Percentiles rank a stretch among this genome's conserved stretches.
phyloP scores from a whole-genome alignment of 495 filamentous ascomycete species.

The Daldinia concentrica region DNA sequence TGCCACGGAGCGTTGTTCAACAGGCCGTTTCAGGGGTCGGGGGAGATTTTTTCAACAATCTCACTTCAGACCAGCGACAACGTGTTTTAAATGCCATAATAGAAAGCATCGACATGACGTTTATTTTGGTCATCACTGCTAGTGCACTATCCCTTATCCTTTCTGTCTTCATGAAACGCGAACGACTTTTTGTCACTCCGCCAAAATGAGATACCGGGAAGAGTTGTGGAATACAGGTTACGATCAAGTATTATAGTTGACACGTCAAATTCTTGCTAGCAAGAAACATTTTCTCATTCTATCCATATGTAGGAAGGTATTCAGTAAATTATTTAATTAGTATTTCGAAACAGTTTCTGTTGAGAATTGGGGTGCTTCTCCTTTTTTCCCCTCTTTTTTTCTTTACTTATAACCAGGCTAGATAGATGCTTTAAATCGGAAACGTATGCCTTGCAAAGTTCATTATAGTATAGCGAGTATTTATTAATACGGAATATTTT shows the following conservation, averaged over 20 bases:
- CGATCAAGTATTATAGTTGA: background rate
- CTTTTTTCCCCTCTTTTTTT: no score
- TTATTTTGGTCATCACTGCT: constrained; percentile 7
- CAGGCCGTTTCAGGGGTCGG: background rate
- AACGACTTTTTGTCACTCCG: background rate
- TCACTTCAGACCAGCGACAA: background rate
- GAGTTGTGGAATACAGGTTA: background rate
- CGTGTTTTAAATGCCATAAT: constrained; percentile 1
- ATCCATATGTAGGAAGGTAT: no score
- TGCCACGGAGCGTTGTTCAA: background rate
- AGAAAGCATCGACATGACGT: background rate
- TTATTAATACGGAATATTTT: no score
- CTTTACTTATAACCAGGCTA: no score
- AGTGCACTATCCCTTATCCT: background rate
- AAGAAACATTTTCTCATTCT: no score
- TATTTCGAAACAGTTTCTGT: no score
- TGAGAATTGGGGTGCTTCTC: no score
- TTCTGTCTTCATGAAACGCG: background rate
- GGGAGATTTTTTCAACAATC: background rate
- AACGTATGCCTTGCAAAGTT: no score
- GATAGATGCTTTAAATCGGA: no score
- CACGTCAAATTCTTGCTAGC: no score
- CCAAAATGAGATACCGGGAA: background rate
- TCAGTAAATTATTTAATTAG: no score
- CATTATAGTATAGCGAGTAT: no score